Percentiles rank a stretch among this genome's conserved stretches.
Conservation (phyloP, 2,329 filamentous ascomycete genomes). For the Cytospora paraplurivora region DNA sequence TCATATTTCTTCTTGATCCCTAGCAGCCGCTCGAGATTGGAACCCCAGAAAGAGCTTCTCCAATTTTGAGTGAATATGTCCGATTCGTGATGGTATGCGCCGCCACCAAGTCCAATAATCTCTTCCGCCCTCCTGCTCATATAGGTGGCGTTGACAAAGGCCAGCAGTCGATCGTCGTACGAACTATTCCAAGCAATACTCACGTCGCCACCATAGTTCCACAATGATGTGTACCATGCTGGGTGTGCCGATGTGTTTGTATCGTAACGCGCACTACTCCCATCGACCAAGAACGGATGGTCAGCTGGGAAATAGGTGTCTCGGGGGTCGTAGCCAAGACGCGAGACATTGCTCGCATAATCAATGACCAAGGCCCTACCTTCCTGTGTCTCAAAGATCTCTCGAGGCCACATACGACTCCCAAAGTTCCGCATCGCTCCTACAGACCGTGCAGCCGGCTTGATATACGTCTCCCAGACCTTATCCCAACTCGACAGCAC, state of each 20-base stretch:
- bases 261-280: slow-evolving; percentile 3
- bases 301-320: slow-evolving; percentile 9
- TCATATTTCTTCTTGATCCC: slow-evolving; percentile 10
- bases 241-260: slow-evolving; percentile 8
- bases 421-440: slow-evolving; percentile 1
- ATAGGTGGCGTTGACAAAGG: slow-evolving; percentile 5
- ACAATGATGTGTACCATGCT: slow-evolving; percentile 5
- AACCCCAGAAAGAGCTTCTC: slow-evolving; percentile 3
- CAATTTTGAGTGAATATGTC: slow-evolving; percentile 7
- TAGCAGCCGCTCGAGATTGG: slow-evolving; percentile 1
- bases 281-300: slow-evolving; percentile 10
- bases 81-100: slow-evolving; percentile 12
- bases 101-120: slow-evolving; percentile 6
- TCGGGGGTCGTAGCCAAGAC: not conserved
- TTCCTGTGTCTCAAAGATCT: slow-evolving; percentile 4
- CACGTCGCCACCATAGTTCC: slow-evolving; percentile 1
- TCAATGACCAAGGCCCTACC: not conserved
- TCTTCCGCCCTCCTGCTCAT: slow-evolving; percentile 4
- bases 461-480: slow-evolving; percentile 14
- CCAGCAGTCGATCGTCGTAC: slow-evolving; percentile 3
- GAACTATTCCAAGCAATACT: slow-evolving; percentile 14
- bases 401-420: slow-evolving; percentile 10
- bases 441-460: slow-evolving; percentile 9
- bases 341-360: not conserved
- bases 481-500: slow-evolving; percentile 6